Evolutionary conservation across 176 grass and related monocot genomes (phyloP).

Genomic region (Carex littledalei): DNA sequence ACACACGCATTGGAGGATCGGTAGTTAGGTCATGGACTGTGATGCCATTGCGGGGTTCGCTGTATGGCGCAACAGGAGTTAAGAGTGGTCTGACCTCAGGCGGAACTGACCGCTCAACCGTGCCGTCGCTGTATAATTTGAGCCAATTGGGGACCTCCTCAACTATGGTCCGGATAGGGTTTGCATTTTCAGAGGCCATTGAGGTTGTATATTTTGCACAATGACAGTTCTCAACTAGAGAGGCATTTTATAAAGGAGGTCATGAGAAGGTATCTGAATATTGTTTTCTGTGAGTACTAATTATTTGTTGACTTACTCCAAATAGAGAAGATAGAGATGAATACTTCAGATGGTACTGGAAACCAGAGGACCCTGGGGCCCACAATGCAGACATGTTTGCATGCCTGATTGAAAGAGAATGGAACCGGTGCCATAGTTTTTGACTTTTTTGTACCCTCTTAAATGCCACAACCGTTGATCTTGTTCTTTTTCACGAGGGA

Average conservation of each 20-base stretch:
- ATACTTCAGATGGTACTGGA: neutral
- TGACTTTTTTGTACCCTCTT: too few relatives aligned
- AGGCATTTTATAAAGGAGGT: neutral
- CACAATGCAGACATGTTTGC: too few relatives aligned
- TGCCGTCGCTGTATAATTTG: constrained; percentile 31
- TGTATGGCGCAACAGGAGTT: constrained; percentile 15
- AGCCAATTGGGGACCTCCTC: constrained; percentile 31
- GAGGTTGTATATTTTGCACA: neutral
- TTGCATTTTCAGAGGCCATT: neutral
- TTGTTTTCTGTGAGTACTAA: neutral
- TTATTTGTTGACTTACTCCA: neutral
- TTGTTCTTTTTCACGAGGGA: too few relatives aligned
- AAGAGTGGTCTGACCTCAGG: constrained; percentile 17
- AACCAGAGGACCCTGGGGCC: too few relatives aligned
- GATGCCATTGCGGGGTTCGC: constrained; percentile 26
- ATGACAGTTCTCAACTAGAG: neutral
- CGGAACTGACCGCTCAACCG: constrained; percentile 18
- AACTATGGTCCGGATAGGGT: neutral
- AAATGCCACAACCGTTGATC: too few relatives aligned
- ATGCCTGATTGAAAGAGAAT: too few relatives aligned
- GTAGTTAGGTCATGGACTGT: constrained; percentile 36
- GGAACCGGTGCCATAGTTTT: too few relatives aligned
- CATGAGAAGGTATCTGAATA: neutral
- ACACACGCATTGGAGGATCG: constrained; percentile 17
- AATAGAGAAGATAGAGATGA: neutral